phyloP scores from a whole-genome alignment of 257 asterid genomes.

The Solanum neorickii region DNA sequence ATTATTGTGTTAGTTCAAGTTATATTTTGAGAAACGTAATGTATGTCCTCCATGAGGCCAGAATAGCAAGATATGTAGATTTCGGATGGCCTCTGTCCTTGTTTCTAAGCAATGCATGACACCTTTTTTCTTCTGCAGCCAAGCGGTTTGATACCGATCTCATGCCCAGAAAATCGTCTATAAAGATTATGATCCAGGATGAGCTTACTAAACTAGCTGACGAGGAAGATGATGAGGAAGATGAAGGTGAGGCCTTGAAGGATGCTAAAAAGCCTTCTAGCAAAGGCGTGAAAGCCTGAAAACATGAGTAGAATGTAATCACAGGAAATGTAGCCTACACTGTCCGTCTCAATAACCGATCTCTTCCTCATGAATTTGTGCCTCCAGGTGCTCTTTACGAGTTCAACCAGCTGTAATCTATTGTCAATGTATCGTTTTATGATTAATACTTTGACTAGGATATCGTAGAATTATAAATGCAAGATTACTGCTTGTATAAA shows the following conservation, averaged over 20 bases:
- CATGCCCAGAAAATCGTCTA: constrained; percentile 36
- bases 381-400: not conserved
- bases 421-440: not conserved
- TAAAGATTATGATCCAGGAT: constrained; percentile 84
- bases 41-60: not conserved
- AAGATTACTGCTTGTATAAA: not conserved
- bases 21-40: not conserved
- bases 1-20: not conserved
- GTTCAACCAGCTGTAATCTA: constrained; percentile 18
- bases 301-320: not conserved
- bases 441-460: not conserved
- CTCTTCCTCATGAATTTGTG: not conserved
- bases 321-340: not conserved
- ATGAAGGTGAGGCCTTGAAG: constrained; percentile 26
- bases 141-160: constrained; percentile 44
- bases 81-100: not conserved
- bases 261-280: constrained; percentile 16
- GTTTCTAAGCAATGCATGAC: not conserved
- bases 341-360: not conserved
- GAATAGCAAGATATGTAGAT: not conserved
- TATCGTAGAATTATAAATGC: not conserved
- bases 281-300: constrained; percentile 40
- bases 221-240: constrained; percentile 48
- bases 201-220: constrained; percentile 82
- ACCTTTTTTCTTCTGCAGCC: constrained; percentile 27